Percentiles rank a stretch among this genome's conserved stretches.
Conservation (phyloP, 495 filamentous ascomycete species). For the Aspergillus indologenus region DNA sequence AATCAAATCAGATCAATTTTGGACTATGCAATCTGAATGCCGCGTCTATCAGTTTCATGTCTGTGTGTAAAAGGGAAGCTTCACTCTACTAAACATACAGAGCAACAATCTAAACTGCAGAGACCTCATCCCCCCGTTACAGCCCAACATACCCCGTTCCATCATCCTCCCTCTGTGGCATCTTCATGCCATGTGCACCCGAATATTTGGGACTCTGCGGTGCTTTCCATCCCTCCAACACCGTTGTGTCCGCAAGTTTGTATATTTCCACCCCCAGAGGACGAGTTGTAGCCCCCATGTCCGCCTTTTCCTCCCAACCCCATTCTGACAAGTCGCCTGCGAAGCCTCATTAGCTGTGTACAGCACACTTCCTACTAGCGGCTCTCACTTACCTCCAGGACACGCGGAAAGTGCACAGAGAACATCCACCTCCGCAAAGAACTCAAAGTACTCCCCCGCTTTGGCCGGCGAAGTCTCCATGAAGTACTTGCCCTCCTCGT, state of each 20-base stretch:
- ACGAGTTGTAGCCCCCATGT: conserved; percentile 71
- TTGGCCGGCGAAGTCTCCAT: conserved; percentile 72
- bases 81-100: background rate
- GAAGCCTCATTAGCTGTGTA: background rate
- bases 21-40: background rate
- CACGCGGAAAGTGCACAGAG: conserved; percentile 69
- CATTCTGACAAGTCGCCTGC: conserved; percentile 66
- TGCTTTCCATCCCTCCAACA: conserved; percentile 58
- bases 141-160: conserved; percentile 30
- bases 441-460: conserved; percentile 66
- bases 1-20: background rate
- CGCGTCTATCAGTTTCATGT: background rate
- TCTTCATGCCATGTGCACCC: conserved; percentile 64
- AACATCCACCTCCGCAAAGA: conserved; percentile 72
- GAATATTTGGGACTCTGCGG: conserved; percentile 56
- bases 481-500: conserved; percentile 69
- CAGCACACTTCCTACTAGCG: background rate
- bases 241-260: conserved; percentile 48
- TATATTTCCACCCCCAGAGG: conserved; percentile 71
- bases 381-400: conserved; percentile 45
- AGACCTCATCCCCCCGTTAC: conserved; percentile 4
- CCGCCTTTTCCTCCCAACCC: conserved; percentile 67
- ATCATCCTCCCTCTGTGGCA: conserved; percentile 35
- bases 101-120: background rate
- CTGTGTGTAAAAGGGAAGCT: background rate